Evolutionary conservation across 306 rosid genomes (phyloP), one percentile per base, ranked within the genome.

Genomic region (Corylus americana): DNA sequence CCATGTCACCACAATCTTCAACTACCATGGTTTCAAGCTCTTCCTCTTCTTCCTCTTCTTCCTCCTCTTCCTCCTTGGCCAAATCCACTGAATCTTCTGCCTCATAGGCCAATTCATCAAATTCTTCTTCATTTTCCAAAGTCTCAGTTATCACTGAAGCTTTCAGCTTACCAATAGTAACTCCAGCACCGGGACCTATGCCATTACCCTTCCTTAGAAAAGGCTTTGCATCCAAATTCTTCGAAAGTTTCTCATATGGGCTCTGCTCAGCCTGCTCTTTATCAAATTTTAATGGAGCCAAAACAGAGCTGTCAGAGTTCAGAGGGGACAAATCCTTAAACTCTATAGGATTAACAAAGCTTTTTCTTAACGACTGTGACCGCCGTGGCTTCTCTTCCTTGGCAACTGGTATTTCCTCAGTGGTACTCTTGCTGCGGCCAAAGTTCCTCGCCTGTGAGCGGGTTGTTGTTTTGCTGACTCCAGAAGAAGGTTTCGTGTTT

Each of bases 401-500:
- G 73, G 78, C 62, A 62, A 80, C 81, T 77, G 84, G 80, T 61
- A 54, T 44, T 67, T 96, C 99, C 83, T 96, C 98, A 77, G 16
- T 71, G 48, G 37, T 61, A 79, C 92, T 93, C 87, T 83, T 91
- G 90, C 91, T 90, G 63, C 91, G 96, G 75, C 81, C 73, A 82
- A 83, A 77, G 78, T 79, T 88, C 83, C 96, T 93, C 79, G 77
- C 85, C 90, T 90, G 97, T 22, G 91, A 69, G 55, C 98, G 91
- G 27, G 83, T 58, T 2, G 83, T 80, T 68, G 93, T 70, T 88
- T 93, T 93, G 81, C 94, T 80, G 57, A 81, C 88, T 85, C 90
- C 98, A 74, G 89, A 85, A 70, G 83, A 75, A 77, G 98, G 98
- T 82, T 88, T 96, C 12, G 99, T 91, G 78, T 93, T 96, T 87